Evolutionary conservation across 805 yeast species (phyloP).

Genomic region (Wickerhamomyces silvicola): DNA sequence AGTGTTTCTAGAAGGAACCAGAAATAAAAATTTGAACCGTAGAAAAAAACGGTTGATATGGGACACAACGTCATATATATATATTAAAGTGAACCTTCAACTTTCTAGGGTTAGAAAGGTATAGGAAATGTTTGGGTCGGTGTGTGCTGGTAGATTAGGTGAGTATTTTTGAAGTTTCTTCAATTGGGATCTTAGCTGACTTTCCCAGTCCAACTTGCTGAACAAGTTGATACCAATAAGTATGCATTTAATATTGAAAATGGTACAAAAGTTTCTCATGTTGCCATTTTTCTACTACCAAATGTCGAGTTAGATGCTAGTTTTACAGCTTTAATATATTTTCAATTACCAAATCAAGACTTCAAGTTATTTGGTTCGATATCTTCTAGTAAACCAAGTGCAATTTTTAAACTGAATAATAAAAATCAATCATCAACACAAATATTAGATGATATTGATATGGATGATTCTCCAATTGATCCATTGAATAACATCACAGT

Average conservation of each 20-base stretch:
- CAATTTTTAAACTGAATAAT: constrained; percentile 76
- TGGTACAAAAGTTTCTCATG: constrained; percentile 64
- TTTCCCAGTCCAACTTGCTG: constrained; percentile 36
- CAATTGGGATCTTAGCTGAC: neutral
- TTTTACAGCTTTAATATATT: constrained; percentile 80
- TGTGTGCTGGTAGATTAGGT: constrained; percentile 67
- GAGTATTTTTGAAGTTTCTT: constrained; percentile 2
- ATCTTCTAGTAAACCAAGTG: constrained; percentile 70
- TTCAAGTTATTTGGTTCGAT: constrained; percentile 64
- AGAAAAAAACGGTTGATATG: no score
- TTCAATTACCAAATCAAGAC: constrained; percentile 55
- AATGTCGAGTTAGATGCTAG: constrained; percentile 65
- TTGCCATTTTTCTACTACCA: constrained; percentile 82
- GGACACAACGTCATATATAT: no score
- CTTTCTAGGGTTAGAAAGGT: no score
- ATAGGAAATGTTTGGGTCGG: constrained; percentile 72
- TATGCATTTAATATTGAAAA: constrained; percentile 58
- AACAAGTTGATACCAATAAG: constrained; percentile 63
- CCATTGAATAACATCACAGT: constrained; percentile 36
- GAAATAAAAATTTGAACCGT: no score
- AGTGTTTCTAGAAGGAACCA: no score
- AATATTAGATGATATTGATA: constrained; percentile 52
- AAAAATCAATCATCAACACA: constrained; percentile 18
- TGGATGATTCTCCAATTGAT: constrained; percentile 29
- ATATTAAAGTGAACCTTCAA: no score